These are phyloP conservation scores for Aspergillus sclerotiicarbonarius DNA, from an alignment of 495 filamentous ascomycete species.

Conservation along the genomic window DNA sequence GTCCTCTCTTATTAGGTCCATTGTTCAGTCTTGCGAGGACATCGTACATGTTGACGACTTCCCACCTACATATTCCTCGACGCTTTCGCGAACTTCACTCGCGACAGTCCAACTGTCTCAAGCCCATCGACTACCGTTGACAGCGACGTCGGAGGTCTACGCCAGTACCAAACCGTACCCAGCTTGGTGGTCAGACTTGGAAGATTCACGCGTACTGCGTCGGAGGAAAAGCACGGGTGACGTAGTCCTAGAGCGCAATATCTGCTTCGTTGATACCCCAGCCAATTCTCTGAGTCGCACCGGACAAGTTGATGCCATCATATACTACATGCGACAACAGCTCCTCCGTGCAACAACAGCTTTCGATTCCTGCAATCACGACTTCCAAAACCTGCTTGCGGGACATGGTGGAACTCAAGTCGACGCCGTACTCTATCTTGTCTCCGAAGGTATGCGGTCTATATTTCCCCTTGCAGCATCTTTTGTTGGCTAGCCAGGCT, in stretches of 20 bases:
- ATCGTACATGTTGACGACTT: slow-evolving; percentile 84
- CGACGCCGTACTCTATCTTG: slow-evolving; percentile 82
- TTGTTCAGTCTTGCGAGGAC: slow-evolving; percentile 91
- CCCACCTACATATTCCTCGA: slow-evolving; percentile 37
- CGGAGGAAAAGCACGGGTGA: slow-evolving; percentile 80
- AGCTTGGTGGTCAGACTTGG: slow-evolving; percentile 89
- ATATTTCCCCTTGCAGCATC: slow-evolving; percentile 11
- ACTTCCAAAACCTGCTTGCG: slow-evolving; percentile 76
- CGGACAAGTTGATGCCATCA: slow-evolving; percentile 65
- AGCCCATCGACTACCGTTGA: slow-evolving; percentile 22
- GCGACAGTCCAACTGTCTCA: slow-evolving; percentile 34
- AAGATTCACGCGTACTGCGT: slow-evolving; percentile 65
- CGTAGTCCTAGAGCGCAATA: slow-evolving; percentile 81
- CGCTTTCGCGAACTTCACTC: slow-evolving; percentile 24
- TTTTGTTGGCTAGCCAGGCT: slow-evolving; percentile 11
- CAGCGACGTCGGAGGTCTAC: slow-evolving; percentile 72
- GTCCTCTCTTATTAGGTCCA: slow-evolving; percentile 87
- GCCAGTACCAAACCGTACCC: slow-evolving; percentile 94
- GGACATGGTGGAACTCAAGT: slow-evolving; percentile 87
- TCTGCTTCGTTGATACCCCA: slow-evolving; percentile 93
- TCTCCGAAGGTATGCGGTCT: slow-evolving; percentile 58
- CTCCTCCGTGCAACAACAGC: slow-evolving; percentile 62
- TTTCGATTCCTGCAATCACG: slow-evolving; percentile 59
- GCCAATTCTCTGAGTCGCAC: slow-evolving; percentile 66
- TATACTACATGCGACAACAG: slow-evolving; percentile 74